These are phyloP conservation scores for Coniochaeta sp. DNA, from an alignment of 2,329 filamentous ascomycete species.

Conservation along the genomic window DNA sequence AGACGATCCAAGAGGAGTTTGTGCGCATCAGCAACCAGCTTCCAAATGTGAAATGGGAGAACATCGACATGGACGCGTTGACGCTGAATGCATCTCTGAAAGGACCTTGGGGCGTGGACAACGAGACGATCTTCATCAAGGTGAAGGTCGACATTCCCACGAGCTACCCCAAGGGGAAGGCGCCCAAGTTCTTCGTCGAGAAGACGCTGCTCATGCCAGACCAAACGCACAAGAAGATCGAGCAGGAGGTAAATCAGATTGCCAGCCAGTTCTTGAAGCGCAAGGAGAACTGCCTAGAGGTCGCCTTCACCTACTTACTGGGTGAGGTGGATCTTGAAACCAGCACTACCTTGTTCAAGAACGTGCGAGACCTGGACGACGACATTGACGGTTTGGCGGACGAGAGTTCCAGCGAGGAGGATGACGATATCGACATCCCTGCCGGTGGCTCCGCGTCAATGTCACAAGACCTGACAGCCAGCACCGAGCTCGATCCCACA, in stretches of 20 bases:
- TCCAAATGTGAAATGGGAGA: slow-evolving; percentile 57
- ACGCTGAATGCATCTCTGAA: slow-evolving; percentile 53
- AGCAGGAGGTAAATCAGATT: slow-evolving; percentile 48
- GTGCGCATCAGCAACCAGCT: slow-evolving; percentile 54
- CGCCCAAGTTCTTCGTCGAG: slow-evolving; percentile 53
- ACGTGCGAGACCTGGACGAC: slow-evolving; percentile 55
- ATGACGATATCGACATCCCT: slow-evolving; percentile 58
- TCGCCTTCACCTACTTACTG: slow-evolving; percentile 54
- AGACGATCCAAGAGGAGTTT: slow-evolving; percentile 58
- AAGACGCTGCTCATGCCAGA: slow-evolving; percentile 56
- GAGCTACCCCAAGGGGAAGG: slow-evolving; percentile 48
- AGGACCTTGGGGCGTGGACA: slow-evolving; percentile 54
- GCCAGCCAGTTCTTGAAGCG: slow-evolving; percentile 46
- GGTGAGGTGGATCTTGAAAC: slow-evolving; percentile 54
- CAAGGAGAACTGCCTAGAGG: slow-evolving; percentile 55
- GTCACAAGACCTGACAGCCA: slow-evolving; percentile 53
- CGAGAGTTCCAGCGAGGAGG: slow-evolving; percentile 79
- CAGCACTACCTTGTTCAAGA: slow-evolving; percentile 55
- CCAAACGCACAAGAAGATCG: slow-evolving; percentile 43
- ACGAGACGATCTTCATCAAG: slow-evolving; percentile 53
- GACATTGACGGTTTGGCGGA: slow-evolving; percentile 50
- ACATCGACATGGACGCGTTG: slow-evolving; percentile 55
- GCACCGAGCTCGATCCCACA: slow-evolving; percentile 38
- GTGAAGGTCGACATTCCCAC: slow-evolving; percentile 52
- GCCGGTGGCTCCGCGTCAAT: slow-evolving; percentile 47